A percentile compares a stretch with the other conserved stretches of the same genome.
These are phyloP conservation scores for Aristolochia fimbriata DNA, from an alignment of 164 flowering plant genomes.

Conservation along the genomic window DNA sequence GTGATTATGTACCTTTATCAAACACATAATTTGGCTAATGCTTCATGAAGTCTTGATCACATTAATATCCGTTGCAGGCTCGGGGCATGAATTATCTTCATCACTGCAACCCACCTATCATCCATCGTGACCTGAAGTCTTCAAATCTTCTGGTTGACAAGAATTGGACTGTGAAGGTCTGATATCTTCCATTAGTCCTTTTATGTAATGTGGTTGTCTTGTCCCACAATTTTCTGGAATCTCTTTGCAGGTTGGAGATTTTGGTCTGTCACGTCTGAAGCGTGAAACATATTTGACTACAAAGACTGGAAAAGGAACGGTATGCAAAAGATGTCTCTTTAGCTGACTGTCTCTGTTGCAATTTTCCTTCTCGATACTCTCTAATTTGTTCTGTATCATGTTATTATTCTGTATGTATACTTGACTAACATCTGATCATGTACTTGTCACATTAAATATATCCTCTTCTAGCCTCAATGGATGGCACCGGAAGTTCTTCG, in stretches of 20 bases:
- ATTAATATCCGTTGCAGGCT: constrained; percentile 36
- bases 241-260: constrained; percentile 71
- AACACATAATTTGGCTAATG: neutral
- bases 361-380: too few species aligned
- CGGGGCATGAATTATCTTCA: constrained; percentile 98
- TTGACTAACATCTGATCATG: neutral
- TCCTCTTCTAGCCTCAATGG: constrained; percentile 80
- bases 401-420: too few species aligned
- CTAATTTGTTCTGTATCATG: too few species aligned
- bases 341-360: neutral
- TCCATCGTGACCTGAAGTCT: constrained; percentile 94
- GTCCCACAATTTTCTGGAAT: neutral
- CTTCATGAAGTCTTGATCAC: too few species aligned
- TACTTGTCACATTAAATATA: neutral
- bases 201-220: neutral
- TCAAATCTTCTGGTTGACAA: constrained; percentile 92
- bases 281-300: constrained; percentile 72
- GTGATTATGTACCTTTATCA: too few species aligned
- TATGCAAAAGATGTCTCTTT: constrained; percentile 14
- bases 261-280: constrained; percentile 94
- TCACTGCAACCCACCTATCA: constrained; percentile 80
- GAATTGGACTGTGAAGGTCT: constrained; percentile 96
- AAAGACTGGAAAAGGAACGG: constrained; percentile 93
- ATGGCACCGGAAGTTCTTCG: constrained; percentile 99
- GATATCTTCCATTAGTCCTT: neutral